Conservation (phyloP, 257 asterid genomes). For the Linderniella brevidens region DNA sequence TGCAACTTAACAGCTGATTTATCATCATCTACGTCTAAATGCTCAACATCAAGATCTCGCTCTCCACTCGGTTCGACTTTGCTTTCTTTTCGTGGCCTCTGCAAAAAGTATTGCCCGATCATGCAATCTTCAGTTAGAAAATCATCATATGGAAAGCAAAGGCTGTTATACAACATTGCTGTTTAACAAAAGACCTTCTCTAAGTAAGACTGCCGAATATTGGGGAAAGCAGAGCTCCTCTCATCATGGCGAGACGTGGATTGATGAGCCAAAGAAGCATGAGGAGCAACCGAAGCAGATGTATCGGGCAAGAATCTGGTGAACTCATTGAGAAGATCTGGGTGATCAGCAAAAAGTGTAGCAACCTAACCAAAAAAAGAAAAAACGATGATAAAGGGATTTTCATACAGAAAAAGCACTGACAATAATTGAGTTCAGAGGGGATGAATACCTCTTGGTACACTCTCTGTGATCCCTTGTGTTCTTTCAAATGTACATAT, state of each 20-base stretch:
- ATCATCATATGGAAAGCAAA: too few relatives aligned
- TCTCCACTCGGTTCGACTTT: conserved; percentile 46
- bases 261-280: conserved; percentile 41
- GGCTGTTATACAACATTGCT: too few relatives aligned
- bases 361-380: conserved; percentile 28
- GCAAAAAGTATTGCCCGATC: conserved; percentile 18
- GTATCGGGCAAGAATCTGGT: conserved; percentile 59
- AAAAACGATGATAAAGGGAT: neutral
- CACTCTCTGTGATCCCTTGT: conserved; percentile 89
- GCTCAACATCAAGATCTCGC: conserved; percentile 22
- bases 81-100: conserved; percentile 61
- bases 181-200: conserved; percentile 43
- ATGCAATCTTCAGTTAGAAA: neutral
- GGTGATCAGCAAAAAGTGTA: conserved; percentile 40
- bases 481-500: conserved; percentile 96
- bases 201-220: conserved; percentile 34
- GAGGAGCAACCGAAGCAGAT: conserved; percentile 50
- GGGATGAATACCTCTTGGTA: conserved; percentile 66
- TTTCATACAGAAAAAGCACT: neutral
- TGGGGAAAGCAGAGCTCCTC: conserved; percentile 58
- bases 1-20: conserved; percentile 53
- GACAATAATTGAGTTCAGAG: neutral
- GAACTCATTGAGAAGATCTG: conserved; percentile 67
- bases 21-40: conserved; percentile 52
- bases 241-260: conserved; percentile 62